Percentiles rank a stretch among this genome's conserved stretches.
These are phyloP conservation scores for Rhodotorula diobovata DNA, from an alignment of 768 basidiomycete species.

Conservation along the genomic window DNA sequence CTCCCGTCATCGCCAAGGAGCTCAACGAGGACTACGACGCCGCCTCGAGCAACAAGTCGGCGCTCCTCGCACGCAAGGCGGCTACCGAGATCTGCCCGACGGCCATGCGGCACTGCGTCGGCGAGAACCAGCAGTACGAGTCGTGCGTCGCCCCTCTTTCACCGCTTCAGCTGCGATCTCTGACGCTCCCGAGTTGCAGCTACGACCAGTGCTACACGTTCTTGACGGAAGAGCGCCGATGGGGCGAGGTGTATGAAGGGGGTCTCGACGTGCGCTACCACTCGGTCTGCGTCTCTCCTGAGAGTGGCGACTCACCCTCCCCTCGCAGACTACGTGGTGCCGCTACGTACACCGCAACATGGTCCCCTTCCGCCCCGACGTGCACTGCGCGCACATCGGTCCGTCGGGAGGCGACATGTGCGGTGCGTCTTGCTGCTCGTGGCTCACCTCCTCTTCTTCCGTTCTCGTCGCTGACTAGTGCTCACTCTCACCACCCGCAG, in stretches of 20 bases:
- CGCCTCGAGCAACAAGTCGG: neutral
- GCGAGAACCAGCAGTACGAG: constrained; percentile 5
- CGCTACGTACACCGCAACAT: constrained; percentile 17
- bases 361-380: constrained; percentile 7
- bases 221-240: neutral
- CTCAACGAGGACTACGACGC: neutral
- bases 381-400: constrained; percentile 12
- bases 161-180: neutral
- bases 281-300: neutral
- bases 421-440: neutral
- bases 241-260: neutral
- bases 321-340: neutral
- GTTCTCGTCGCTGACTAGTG: neutral
- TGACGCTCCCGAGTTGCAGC: neutral
- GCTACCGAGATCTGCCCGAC: constrained; percentile 3
- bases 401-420: constrained; percentile 14
- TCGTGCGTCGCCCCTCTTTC: neutral
- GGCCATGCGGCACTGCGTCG: neutral
- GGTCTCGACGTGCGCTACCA: neutral
- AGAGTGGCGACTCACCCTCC: neutral
- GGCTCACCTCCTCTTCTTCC: neutral
- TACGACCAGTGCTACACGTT: constrained; percentile 8
- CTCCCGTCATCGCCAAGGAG: constrained; percentile 4
- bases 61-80: constrained; percentile 1
- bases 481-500: neutral